These are phyloP conservation scores for Schizothecium vesticola DNA, from an alignment of 495 filamentous ascomycete species.

Conservation along the genomic window DNA sequence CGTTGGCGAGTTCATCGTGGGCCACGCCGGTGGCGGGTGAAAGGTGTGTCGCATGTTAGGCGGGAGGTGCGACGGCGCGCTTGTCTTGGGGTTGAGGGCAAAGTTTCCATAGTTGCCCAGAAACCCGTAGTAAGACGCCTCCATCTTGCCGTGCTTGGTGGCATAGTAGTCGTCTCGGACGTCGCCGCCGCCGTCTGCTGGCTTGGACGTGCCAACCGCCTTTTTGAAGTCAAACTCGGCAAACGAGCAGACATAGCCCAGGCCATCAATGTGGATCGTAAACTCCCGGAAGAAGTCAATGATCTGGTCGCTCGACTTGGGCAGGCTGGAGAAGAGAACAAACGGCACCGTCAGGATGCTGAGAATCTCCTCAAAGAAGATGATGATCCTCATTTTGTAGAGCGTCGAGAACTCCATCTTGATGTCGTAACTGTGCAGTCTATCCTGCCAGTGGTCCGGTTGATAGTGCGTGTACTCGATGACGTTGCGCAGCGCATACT, in stretches of 20 bases:
- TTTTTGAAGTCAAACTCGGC: constrained; percentile 98
- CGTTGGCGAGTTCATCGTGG: constrained; percentile 60
- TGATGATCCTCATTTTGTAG: constrained; percentile 82
- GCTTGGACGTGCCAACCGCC: constrained; percentile 52
- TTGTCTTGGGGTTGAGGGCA: constrained; percentile 56
- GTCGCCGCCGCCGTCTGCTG: constrained; percentile 41
- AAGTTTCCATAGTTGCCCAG: constrained; percentile 87
- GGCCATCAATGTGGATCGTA: constrained; percentile 91
- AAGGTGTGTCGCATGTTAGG: constrained; percentile 55
- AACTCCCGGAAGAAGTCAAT: constrained; percentile 98
- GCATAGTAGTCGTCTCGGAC: constrained; percentile 88
- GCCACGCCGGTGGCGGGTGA: constrained; percentile 74
- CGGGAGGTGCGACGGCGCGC: constrained; percentile 42
- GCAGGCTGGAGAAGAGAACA: constrained; percentile 79
- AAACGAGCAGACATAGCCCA: constrained; percentile 94
- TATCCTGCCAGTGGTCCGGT: constrained; percentile 79
- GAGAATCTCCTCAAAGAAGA: constrained; percentile 88
- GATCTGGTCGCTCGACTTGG: constrained; percentile 84
- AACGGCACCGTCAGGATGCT: constrained; percentile 90
- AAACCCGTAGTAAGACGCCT: constrained; percentile 89
- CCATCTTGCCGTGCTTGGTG: constrained; percentile 95
- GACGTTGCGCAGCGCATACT: constrained; percentile 79
- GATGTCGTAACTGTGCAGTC: constrained; percentile 81
- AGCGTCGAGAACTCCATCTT: constrained; percentile 78
- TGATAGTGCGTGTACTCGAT: constrained; percentile 88